phyloP scores from a whole-genome alignment of 2,329 filamentous ascomycete genomes.

The Neocucurbitaria cava region DNA sequence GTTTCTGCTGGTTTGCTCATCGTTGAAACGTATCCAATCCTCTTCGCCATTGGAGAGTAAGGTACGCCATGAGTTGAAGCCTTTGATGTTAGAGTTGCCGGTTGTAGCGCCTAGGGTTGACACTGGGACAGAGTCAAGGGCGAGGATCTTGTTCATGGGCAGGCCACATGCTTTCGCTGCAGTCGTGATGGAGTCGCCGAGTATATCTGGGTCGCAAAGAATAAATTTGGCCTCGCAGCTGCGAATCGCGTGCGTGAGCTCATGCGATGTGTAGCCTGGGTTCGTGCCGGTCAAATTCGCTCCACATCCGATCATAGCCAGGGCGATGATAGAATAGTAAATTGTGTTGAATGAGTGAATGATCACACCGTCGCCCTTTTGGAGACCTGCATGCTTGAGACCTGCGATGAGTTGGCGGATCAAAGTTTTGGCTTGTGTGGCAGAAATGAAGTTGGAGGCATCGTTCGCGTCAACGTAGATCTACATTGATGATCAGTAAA shows the following conservation, averaged over 20 bases:
- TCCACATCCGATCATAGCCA: slow-evolving; percentile 41
- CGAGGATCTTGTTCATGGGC: slow-evolving; percentile 17
- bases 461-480: slow-evolving; percentile 60
- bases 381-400: slow-evolving; percentile 55
- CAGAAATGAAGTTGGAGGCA: slow-evolving; percentile 55
- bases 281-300: slow-evolving; percentile 50
- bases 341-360: slow-evolving; percentile 64
- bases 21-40: slow-evolving; percentile 26
- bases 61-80: slow-evolving; percentile 15
- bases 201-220: slow-evolving; percentile 41
- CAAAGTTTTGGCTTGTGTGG: slow-evolving; percentile 52
- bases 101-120: neutral
- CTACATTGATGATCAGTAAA: slow-evolving; percentile 28
- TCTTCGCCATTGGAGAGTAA: slow-evolving; percentile 18
- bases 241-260: slow-evolving; percentile 46
- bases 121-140: slow-evolving; percentile 15
- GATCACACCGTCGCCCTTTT: slow-evolving; percentile 58
- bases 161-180: slow-evolving; percentile 17
- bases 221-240: slow-evolving; percentile 45
- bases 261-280: slow-evolving; percentile 45
- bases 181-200: slow-evolving; percentile 29
- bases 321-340: slow-evolving; percentile 33
- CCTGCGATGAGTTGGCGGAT: slow-evolving; percentile 61
- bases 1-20: slow-evolving; percentile 5
- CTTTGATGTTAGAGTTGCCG: slow-evolving; percentile 6